These are phyloP conservation scores for Suillus discolor DNA, from an alignment of 768 basidiomycete genomes.

Conservation along the genomic window DNA sequence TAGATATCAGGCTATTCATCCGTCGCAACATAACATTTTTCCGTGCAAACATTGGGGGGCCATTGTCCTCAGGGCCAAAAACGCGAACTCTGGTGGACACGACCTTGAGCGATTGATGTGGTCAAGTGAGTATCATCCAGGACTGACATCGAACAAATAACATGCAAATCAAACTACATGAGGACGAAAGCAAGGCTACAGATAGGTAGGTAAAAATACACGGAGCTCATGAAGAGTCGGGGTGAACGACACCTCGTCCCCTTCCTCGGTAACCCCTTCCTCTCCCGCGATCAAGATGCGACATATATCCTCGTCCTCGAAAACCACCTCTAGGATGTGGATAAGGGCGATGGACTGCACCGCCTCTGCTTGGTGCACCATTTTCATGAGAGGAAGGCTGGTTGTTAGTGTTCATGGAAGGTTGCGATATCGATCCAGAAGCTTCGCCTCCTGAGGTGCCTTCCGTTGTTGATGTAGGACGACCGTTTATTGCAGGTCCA, in stretches of 20 bases:
- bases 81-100: neutral
- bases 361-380: slow-evolving; percentile 13
- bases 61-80: neutral
- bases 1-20: slow-evolving; percentile 5
- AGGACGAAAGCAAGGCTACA: slow-evolving; percentile 1
- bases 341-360: slow-evolving; percentile 1
- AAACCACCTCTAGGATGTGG: slow-evolving; percentile 24
- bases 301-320: slow-evolving; percentile 37
- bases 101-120: neutral
- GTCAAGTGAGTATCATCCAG: neutral
- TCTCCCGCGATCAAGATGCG: slow-evolving; percentile 32
- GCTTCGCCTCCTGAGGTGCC: neutral
- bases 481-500: slow-evolving; percentile 10
- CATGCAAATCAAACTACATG: neutral
- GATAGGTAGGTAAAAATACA: slow-evolving; percentile 3
- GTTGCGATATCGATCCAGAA: neutral
- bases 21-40: neutral
- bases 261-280: slow-evolving; percentile 36
- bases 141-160: neutral
- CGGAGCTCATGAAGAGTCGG: slow-evolving; percentile 14
- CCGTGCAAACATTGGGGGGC: neutral
- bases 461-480: slow-evolving; percentile 11
- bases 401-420: neutral
- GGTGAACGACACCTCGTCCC: slow-evolving; percentile 23
- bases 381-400: slow-evolving; percentile 8